Evolutionary conservation across 1,139 yeast species (phyloP).

Genomic region (Citeromyces hawaiiensis): DNA sequence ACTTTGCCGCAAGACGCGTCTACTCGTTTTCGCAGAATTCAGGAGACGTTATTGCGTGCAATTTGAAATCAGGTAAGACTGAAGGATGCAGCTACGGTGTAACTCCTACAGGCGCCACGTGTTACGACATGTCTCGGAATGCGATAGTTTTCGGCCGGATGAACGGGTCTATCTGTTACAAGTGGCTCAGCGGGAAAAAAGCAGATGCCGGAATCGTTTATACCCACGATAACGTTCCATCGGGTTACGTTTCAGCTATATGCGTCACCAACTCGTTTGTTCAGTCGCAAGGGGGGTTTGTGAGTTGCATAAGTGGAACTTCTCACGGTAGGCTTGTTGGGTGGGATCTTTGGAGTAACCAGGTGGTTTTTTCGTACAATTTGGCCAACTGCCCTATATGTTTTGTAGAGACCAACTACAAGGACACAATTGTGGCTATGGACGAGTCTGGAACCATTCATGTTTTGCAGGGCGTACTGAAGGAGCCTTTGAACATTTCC

Average conservation of each 20-base stretch:
- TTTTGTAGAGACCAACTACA: constrained; percentile 14
- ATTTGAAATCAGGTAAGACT: constrained; percentile 17
- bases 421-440: constrained; percentile 10
- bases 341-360: constrained; percentile 17
- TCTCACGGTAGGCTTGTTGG: constrained; percentile 22
- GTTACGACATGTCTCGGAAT: constrained; percentile 13
- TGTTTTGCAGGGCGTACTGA: constrained; percentile 9
- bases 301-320: constrained; percentile 26
- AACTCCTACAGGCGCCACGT: constrained; percentile 15
- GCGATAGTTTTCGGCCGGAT: constrained; percentile 28
- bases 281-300: constrained; percentile 12
- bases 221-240: constrained; percentile 17
- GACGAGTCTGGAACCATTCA: constrained; percentile 10
- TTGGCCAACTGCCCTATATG: constrained; percentile 8
- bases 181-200: constrained; percentile 20
- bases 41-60: constrained; percentile 26
- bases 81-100: constrained; percentile 8
- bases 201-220: constrained; percentile 21
- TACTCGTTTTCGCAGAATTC: constrained; percentile 18
- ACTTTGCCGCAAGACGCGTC: constrained; percentile 25
- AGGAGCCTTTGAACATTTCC: not conserved
- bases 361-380: constrained; percentile 5
- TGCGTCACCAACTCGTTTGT: constrained; percentile 12
- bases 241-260: constrained; percentile 21
- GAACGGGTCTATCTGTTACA: constrained; percentile 27